phyloP scores from a whole-genome alignment of 345 rosid genomes.

The Camelina hispida region DNA sequence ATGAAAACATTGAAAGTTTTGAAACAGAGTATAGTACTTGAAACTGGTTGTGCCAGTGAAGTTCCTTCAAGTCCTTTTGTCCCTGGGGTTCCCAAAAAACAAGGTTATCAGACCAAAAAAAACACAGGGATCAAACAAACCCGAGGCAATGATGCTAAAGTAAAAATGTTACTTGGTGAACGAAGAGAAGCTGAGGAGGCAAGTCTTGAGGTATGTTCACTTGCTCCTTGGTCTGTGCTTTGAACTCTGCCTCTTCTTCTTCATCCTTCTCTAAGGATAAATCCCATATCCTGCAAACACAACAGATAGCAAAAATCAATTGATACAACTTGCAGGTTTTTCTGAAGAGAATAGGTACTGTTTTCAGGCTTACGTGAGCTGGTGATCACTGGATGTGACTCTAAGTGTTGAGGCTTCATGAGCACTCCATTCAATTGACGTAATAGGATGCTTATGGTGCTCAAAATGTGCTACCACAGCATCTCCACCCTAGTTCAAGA shows the following conservation, averaged over 20 bases:
- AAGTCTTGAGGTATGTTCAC: conserved; percentile 83
- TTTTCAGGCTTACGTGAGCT: conserved; percentile 70
- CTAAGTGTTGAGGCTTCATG: conserved; percentile 87
- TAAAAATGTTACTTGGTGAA: conserved; percentile 75
- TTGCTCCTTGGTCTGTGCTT: conserved; percentile 76
- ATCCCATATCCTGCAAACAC: conserved; percentile 81
- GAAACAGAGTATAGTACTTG: not conserved
- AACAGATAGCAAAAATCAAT: conserved; percentile 1
- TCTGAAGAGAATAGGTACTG: not conserved
- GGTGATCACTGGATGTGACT: conserved; percentile 87
- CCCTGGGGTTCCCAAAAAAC: conserved; percentile 50
- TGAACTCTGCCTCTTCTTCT: conserved; percentile 95
- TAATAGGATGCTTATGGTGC: conserved; percentile 82
- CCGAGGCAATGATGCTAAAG: not conserved
- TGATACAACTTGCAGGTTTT: not conserved
- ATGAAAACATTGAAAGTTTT: conserved; percentile 9
- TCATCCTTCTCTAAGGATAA: conserved; percentile 92
- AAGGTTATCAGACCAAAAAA: conserved; percentile 2
- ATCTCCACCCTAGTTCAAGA: conserved; percentile 61
- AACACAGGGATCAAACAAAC: conserved; percentile 7
- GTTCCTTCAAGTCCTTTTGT: conserved; percentile 91
- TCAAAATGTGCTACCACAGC: conserved; percentile 88
- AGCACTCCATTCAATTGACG: conserved; percentile 97
- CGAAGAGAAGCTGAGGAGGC: conserved; percentile 95
- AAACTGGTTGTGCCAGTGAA: conserved; percentile 87